Evolutionary conservation across 2,329 filamentous ascomycete species (phyloP).

Genomic region (Cyanodermella asteris): DNA sequence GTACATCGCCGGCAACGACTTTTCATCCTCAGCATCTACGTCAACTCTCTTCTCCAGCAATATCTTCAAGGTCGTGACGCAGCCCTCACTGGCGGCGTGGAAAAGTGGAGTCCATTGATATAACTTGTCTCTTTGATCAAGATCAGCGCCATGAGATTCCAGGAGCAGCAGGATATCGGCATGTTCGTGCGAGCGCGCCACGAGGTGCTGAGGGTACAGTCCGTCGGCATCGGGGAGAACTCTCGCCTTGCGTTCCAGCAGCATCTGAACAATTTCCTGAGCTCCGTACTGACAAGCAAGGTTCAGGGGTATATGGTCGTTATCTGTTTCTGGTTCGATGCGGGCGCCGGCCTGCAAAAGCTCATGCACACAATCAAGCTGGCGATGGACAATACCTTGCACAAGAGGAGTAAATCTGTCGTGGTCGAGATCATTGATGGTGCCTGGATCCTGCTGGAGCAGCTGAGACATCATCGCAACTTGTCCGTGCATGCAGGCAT

Average conservation of each 20-base stretch:
- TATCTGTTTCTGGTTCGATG: slow-evolving; percentile 64
- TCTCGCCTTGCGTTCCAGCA: slow-evolving; percentile 57
- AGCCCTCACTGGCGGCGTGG: slow-evolving; percentile 88
- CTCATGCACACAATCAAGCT: slow-evolving; percentile 56
- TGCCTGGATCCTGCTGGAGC: slow-evolving; percentile 45
- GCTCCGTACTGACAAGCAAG: slow-evolving; percentile 88
- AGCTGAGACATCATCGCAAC: slow-evolving; percentile 62
- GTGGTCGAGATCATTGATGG: slow-evolving; percentile 74
- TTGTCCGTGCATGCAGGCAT: slow-evolving; percentile 85
- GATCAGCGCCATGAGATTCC: slow-evolving; percentile 65
- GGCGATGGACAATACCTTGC: slow-evolving; percentile 77
- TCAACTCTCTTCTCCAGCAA: slow-evolving; percentile 62
- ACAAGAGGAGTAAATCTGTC: slow-evolving; percentile 95
- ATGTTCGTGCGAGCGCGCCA: slow-evolving; percentile 68
- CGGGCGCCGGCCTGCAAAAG: slow-evolving; percentile 61
- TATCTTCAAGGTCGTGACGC: slow-evolving; percentile 66
- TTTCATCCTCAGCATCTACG: slow-evolving; percentile 68
- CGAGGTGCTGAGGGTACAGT: slow-evolving; percentile 87
- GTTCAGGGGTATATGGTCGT: slow-evolving; percentile 85
- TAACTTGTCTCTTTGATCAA: slow-evolving; percentile 83
- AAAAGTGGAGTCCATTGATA: slow-evolving; percentile 96
- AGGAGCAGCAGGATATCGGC: slow-evolving; percentile 61
- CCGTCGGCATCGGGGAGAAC: slow-evolving; percentile 92
- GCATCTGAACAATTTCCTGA: slow-evolving; percentile 58
- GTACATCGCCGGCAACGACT: slow-evolving; percentile 83